Base-by-base conservation (phyloP, 768 basidiomycete genomes). In the Auricularia heimuer region DNA sequence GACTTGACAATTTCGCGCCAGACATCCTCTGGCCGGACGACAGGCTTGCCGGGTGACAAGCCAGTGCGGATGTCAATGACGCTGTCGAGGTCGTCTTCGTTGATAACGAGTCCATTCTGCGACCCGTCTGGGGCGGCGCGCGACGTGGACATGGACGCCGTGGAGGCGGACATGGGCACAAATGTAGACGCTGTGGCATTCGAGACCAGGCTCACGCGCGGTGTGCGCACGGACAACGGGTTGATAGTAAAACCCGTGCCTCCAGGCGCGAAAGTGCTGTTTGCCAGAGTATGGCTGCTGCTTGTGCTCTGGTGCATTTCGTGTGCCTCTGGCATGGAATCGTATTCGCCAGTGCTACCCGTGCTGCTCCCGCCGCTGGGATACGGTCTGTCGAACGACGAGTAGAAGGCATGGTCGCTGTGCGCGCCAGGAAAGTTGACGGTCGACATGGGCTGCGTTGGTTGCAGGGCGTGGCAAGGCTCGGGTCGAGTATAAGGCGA, bases 1-100 rank as follows among this genome's bases (percentile, higher is more conserved):
- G 89, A 87, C 70, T 85, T 80, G 63, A 93, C 77, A 73, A 93
- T 83, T 65, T 92, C 92, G 67, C 85, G 80, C 89, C 88, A 92
- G 6, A 94, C 82, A 37, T 91, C 90, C 71, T 87, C 87, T 54
- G 73, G 75, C 36, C 78, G 75, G 33, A 92, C 79, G 24, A 60
- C 56, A 6, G 47, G 56, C 24, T 60, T 60, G 8, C 14, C 24
- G 34, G 56, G 56, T 33, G 34, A 21, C 36, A 61, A 51, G 42
- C 37, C 35, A 12, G 63, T 54, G 21, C 37, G 34, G 21, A 64
- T 64, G 47, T 47, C 63, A n/a, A 42, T 16, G 45, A n/a, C 54
- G 63, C 54, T 54, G 63, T 36, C 45, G 11, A 36, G 34, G 63
- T 54, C 35, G n/a, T 64, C 44, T 16, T 47, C 35, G 18, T 36